Percentiles rank a stretch among this genome's conserved stretches.
phyloP scores from a whole-genome alignment of 2,329 filamentous ascomycete genomes.

The Arthrinium puccinioides region DNA sequence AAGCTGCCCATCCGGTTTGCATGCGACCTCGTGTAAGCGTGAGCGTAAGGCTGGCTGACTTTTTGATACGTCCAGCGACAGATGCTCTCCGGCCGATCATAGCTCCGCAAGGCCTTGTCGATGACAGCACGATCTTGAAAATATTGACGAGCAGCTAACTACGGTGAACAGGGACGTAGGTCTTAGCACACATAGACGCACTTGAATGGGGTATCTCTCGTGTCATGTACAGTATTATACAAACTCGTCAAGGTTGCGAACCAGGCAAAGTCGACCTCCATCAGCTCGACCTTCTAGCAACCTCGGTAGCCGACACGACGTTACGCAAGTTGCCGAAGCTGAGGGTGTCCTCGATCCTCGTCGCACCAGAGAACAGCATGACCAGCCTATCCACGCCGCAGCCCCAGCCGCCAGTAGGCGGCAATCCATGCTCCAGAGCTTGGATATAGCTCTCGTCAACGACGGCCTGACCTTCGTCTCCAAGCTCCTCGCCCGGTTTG shows the following conservation, averaged over 20 bases:
- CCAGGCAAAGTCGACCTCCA: neutral
- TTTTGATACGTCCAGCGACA: no score
- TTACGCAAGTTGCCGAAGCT: conserved; percentile 80
- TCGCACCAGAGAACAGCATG: conserved; percentile 79
- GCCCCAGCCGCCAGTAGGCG: conserved; percentile 96
- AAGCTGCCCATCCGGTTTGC: no score
- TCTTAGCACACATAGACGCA: no score
- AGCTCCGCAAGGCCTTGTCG: no score
- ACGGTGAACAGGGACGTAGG: no score
- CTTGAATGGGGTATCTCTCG: conserved; percentile 1
- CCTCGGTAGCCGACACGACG: conserved; percentile 36
- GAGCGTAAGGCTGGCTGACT: no score
- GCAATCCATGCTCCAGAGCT: conserved; percentile 80
- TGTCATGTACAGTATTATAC: neutral
- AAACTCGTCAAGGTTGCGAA: neutral
- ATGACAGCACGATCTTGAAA: no score
- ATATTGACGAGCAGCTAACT: no score
- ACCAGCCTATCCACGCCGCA: conserved; percentile 85
- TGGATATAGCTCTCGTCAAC: conserved; percentile 78
- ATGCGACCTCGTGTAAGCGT: no score
- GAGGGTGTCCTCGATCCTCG: conserved; percentile 77
- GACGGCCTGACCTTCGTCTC: conserved; percentile 35
- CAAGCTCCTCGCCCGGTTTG: conserved; percentile 35
- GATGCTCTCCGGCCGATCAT: no score
- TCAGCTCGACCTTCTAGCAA: neutral